phyloP scores from a whole-genome alignment of 148 eudicot genomes.

The Cornus suecica region DNA sequence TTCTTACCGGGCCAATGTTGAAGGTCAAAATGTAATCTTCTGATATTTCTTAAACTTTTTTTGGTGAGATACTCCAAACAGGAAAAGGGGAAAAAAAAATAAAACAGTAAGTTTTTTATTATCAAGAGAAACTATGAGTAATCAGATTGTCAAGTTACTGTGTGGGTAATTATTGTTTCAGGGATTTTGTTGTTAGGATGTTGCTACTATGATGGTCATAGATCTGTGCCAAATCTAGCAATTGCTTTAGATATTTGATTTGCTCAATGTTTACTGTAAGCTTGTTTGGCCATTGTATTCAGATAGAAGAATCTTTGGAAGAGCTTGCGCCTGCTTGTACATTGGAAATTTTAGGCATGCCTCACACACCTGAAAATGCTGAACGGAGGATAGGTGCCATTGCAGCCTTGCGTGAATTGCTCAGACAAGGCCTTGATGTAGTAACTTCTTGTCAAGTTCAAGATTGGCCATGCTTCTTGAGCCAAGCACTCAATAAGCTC shows the following conservation, averaged over 20 bases:
- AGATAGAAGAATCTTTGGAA: constrained; percentile 98
- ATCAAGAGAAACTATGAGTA: background rate
- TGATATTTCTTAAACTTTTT: background rate
- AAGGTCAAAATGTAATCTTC: background rate
- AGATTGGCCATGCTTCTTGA: constrained; percentile 89
- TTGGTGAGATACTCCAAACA: background rate
- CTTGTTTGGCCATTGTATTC: constrained; percentile 14
- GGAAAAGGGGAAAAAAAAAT: background rate
- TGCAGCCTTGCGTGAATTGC: constrained; percentile 86
- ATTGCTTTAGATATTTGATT: background rate
- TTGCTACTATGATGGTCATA: constrained; percentile 7
- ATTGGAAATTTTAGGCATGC: constrained; percentile 81
- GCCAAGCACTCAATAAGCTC: constrained; percentile 79
- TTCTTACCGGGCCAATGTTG: background rate
- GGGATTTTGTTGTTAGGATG: background rate
- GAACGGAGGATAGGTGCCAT: constrained; percentile 85
- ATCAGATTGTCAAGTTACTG: background rate
- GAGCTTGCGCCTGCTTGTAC: constrained; percentile 95
- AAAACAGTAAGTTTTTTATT: background rate
- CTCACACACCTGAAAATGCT: constrained; percentile 76
- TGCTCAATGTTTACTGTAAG: constrained; percentile 10
- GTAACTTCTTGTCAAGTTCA: constrained; percentile 75
- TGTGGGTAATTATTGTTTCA: background rate
- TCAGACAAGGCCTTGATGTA: constrained; percentile 89
- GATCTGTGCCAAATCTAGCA: background rate